Evolutionary conservation across 352 stramenopile genomes (phyloP), one percentile per base, ranked within the genome.

Genomic region (Globisporangium middletonii): DNA sequence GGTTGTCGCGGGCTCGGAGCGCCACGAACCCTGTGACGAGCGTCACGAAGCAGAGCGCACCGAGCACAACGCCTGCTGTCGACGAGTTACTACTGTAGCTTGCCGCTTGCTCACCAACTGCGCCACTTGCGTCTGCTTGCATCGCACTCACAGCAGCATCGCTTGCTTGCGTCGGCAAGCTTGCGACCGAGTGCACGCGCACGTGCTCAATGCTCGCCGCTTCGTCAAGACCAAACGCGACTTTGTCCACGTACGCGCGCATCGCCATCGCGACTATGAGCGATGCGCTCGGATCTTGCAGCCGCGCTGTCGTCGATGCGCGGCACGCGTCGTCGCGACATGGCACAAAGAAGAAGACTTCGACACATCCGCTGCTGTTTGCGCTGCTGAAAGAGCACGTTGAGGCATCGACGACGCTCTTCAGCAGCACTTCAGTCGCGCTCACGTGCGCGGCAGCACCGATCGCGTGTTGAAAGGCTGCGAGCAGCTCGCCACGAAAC

Each of bases 261-360:
- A 71, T 61, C 46, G 65, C 66, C 55, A 64, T 68, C 37, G 59
- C 35, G 26, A 73, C 59, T 28, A 48, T 45, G 3, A 59, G 51
- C 15, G 53, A 45, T 16, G 63, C 59, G 13, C 57, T 63, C 19
- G 49, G 59, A 27, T 68, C 56, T 13, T 60, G 55, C 48, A 59
- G 53, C 19, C 68, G 56, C 42, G 53, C 63, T 19, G 49, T 56
- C 5, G 30, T 38, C 9, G n/a, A 54, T 45, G 2, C 23, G 4
- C 63, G 63, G 35, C 67, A 73, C 0, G 23, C 35, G 6, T 68
- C 63, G 7, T 48, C 57, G 13, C 2, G 12, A 28, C 53, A 59
- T 1, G 53, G 28, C 7, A 59, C 37, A 35, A 59, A 59, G 53
- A 59, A 59, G 53, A 59, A 59, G 6, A 59, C 30, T 45, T 59